Percentiles rank a stretch among this genome's conserved stretches.
These are phyloP conservation scores for Biscogniauxia marginata DNA, from an alignment of 2,329 filamentous ascomycete genomes.

Conservation along the genomic window DNA sequence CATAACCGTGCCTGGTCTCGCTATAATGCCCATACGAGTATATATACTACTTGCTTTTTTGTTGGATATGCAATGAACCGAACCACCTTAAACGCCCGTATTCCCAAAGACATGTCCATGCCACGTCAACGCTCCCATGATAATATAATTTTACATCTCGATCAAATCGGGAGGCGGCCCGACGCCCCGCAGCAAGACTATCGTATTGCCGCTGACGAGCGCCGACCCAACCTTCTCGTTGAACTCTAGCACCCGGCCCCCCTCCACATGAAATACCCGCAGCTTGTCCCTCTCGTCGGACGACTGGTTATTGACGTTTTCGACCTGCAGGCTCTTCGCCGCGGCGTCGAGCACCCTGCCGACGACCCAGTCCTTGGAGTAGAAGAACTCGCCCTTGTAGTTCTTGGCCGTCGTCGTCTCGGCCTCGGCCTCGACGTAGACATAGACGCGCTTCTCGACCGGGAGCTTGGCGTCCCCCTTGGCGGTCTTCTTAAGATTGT, in stretches of 20 bases:
- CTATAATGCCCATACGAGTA: neutral
- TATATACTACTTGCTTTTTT: conserved; percentile 2
- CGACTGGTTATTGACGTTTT: conserved; percentile 80
- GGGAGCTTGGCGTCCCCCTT: conserved; percentile 86
- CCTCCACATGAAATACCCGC: conserved; percentile 90
- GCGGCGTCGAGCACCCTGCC: conserved; percentile 78
- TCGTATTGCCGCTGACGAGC: conserved; percentile 80
- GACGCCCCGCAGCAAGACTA: conserved; percentile 84
- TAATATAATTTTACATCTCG: conserved; percentile 40
- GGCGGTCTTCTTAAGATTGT: conserved; percentile 78
- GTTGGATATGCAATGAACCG: conserved; percentile 17
- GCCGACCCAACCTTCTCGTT: conserved; percentile 76
- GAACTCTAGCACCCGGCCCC: conserved; percentile 82
- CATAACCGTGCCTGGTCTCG: neutral
- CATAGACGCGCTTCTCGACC: conserved; percentile 80
- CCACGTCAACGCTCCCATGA: conserved; percentile 4
- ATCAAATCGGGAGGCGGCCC: conserved; percentile 76
- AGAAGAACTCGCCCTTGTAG: conserved; percentile 79
- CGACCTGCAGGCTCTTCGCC: conserved; percentile 72
- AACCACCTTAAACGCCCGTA: conserved; percentile 20
- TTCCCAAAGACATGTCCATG: conserved; percentile 21
- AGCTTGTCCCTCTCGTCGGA: conserved; percentile 75
- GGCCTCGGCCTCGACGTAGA: conserved; percentile 87
- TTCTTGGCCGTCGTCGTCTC: conserved; percentile 81
- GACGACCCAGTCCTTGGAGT: conserved; percentile 83